Evolutionary conservation across 768 basidiomycete species (phyloP), one percentile per base, ranked within the genome.

Genomic region (Lentinus tigrinus): DNA sequence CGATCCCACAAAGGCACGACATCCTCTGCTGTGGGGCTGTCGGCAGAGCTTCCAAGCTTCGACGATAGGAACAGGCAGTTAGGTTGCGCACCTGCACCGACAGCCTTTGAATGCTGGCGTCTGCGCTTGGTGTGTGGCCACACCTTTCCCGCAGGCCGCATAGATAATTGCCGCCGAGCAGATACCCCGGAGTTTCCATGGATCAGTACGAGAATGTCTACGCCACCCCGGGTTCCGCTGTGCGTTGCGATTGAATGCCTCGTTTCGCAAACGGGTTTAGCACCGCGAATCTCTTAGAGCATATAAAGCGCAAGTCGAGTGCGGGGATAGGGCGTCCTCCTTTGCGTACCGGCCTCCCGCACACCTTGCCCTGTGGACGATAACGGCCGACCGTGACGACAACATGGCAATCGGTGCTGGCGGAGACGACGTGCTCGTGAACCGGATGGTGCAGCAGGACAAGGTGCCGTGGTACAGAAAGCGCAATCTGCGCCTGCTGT

Each of bases 401-500:
- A 28, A 37, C 27, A 61, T 61, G 60, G 56, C 60, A 17, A 14
- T 54, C 37, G 52, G 51, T 10, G 28, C 39, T 14, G 55, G 21
- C 14, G 40, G 39, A 13, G 46, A 17, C 37, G 52, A 56, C 52
- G 49, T 28, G 11, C 51, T 24, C 19, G 47, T 56, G 24, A 47
- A 21, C 3, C 27, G 23, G 8, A 27, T 48, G 24, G 54, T 58
- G n/a, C 37, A 38, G 23, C 73, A 78, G 52, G 85, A 88, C 67
- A 73, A 72, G 38, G 75, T 74, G 6, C 81, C 84, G 39, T 88
- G 86, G 85, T 86, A 85, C 68, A 67, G 65, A 60, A 88, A 87
- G 62, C 83, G 75, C 2, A 87, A 87, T 61, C 70, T 88, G 58
- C 73, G 84, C 21, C 36, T 75, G 23, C 61, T 86, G 42, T 87